Evolutionary conservation across 495 filamentous ascomycete genomes (phyloP).

Genomic region (Talaromyces proteolyticus): DNA sequence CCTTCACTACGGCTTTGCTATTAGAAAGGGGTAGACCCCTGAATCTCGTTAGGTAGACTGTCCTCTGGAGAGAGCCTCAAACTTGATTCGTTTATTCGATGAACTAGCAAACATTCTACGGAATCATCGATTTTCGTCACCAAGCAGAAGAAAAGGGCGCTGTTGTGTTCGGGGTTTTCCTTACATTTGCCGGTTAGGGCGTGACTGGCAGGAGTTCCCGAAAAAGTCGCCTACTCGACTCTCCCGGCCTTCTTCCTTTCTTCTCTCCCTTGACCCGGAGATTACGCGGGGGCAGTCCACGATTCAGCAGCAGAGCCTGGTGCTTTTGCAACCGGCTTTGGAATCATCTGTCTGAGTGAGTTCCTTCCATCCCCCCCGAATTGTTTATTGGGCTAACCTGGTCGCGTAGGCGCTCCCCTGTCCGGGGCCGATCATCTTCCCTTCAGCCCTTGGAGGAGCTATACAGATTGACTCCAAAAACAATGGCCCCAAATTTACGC

Average conservation of each 20-base stretch:
- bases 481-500: constrained; percentile 27
- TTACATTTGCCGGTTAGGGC: constrained; percentile 12
- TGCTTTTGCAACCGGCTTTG: constrained; percentile 19
- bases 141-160: neutral
- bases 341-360: constrained; percentile 16
- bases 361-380: neutral
- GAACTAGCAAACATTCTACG: neutral
- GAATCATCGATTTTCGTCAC: neutral
- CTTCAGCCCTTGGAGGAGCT: neutral
- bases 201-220: constrained; percentile 20
- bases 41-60: neutral
- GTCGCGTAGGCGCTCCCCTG: constrained; percentile 3
- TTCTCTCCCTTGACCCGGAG: constrained; percentile 24
- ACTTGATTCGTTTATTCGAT: neutral
- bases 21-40: neutral
- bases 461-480: neutral
- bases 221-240: constrained; percentile 17
- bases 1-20: neutral
- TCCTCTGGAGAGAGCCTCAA: neutral
- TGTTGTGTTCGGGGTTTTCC: constrained; percentile 2
- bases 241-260: constrained; percentile 17
- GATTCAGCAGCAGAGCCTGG: constrained; percentile 25
- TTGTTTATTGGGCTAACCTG: neutral
- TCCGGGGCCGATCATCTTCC: neutral
- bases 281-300: constrained; percentile 29